phyloP scores from a whole-genome alignment of 2,329 filamentous ascomycete species.

The Fusarium haematococcum region DNA sequence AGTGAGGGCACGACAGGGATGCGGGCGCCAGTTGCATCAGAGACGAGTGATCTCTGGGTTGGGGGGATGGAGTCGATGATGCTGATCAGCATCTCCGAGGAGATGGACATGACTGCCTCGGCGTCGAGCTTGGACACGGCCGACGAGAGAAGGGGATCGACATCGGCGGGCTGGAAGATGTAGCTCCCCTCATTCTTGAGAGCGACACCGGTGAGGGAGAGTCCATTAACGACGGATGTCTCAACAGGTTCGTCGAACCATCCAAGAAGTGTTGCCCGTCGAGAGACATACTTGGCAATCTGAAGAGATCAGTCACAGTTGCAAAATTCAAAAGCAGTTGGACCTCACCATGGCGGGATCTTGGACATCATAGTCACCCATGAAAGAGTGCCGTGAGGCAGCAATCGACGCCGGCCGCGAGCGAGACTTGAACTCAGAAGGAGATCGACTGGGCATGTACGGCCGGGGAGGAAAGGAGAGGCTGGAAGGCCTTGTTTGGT shows the following conservation, averaged over 20 bases:
- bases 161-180: conserved; percentile 36
- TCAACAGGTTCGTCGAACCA: conserved; percentile 42
- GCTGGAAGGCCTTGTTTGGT: not conserved
- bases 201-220: conserved; percentile 40
- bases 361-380: not conserved
- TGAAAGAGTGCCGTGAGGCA: not conserved
- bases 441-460: not conserved
- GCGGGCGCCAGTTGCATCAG: conserved; percentile 37
- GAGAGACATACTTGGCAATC: conserved; percentile 43
- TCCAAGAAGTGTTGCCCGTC: conserved; percentile 40
- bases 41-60: conserved; percentile 23
- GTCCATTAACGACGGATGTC: conserved; percentile 36
- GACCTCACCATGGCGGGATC: not conserved
- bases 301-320: conserved; percentile 3
- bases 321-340: not conserved
- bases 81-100: conserved; percentile 35
- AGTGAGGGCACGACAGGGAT: conserved; percentile 35
- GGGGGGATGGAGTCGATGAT: conserved; percentile 39
- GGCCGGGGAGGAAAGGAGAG: not conserved
- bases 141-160: conserved; percentile 31
- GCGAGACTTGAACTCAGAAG: not conserved
- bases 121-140: conserved; percentile 34
- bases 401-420: not conserved
- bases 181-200: conserved; percentile 37
- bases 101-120: conserved; percentile 38